phyloP scores from a whole-genome alignment of 2,329 filamentous ascomycete species.

The Nemania sp. region DNA sequence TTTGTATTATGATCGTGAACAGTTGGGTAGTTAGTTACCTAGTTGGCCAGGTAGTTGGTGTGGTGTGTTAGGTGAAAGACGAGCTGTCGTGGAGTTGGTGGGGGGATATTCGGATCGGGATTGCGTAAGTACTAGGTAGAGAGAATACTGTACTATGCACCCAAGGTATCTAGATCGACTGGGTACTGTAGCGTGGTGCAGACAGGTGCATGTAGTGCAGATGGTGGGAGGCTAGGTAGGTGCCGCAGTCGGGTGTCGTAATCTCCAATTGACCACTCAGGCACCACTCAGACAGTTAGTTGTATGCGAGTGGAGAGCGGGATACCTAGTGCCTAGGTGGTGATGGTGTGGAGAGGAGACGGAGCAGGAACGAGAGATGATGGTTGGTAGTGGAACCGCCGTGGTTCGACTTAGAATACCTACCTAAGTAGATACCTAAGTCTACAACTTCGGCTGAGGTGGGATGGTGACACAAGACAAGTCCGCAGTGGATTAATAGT shows the following conservation, averaged over 20 bases:
- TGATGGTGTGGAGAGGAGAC: neutral
- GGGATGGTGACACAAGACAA: neutral
- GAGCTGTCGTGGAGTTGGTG: slow-evolving; percentile 23
- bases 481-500: neutral
- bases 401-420: neutral
- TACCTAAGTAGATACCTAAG: no score
- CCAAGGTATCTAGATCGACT: slow-evolving; percentile 5
- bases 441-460: neutral
- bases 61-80: neutral
- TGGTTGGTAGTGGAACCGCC: neutral
- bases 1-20: neutral
- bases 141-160: neutral
- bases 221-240: slow-evolving; percentile 6
- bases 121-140: slow-evolving; percentile 7
- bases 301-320: neutral
- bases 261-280: slow-evolving; percentile 25
- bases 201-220: no score
- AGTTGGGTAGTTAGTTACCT: neutral
- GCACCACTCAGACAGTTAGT: no score
- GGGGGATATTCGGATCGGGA: slow-evolving; percentile 16
- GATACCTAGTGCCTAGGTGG: neutral
- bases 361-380: neutral
- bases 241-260: slow-evolving; percentile 14
- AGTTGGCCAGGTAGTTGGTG: no score
- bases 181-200: neutral